phyloP scores from a whole-genome alignment of 2,329 filamentous ascomycete species.

The Parastagonospora avenae region DNA sequence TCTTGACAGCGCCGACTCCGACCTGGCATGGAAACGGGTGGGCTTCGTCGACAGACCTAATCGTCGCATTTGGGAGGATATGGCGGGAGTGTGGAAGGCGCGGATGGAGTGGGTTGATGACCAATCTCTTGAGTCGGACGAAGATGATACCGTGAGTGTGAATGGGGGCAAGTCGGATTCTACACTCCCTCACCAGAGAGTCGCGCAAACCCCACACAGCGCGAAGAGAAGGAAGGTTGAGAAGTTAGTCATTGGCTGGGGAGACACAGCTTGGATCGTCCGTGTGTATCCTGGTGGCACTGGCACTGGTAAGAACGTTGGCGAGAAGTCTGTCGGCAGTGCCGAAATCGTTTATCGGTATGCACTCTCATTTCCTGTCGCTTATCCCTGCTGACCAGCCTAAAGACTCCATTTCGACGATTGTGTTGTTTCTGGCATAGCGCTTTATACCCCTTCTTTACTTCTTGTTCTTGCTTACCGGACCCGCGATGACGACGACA shows the following conservation, averaged over 20 bases:
- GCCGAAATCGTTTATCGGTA: slow-evolving; percentile 93
- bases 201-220: slow-evolving; percentile 46
- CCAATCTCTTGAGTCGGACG: slow-evolving; percentile 73
- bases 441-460: slow-evolving; percentile 90
- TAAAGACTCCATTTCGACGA: slow-evolving; percentile 81
- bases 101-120: slow-evolving; percentile 93
- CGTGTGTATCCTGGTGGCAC: slow-evolving; percentile 81
- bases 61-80: slow-evolving; percentile 88
- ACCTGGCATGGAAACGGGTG: slow-evolving; percentile 92
- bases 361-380: slow-evolving; percentile 46
- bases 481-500: slow-evolving; percentile 72
- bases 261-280: slow-evolving; percentile 93
- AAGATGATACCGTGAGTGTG: slow-evolving; percentile 54
- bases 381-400: slow-evolving; percentile 24
- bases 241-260: slow-evolving; percentile 91
- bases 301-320: slow-evolving; percentile 68
- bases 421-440: slow-evolving; percentile 96
- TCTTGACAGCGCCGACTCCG: slow-evolving; percentile 74
- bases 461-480: slow-evolving; percentile 92
- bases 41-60: slow-evolving; percentile 90
- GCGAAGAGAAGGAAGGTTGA: slow-evolving; percentile 57
- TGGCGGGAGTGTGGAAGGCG: slow-evolving; percentile 95
- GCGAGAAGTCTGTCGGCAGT: slow-evolving; percentile 74
- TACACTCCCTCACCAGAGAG: slow-evolving; percentile 51
- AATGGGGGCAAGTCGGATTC: slow-evolving; percentile 45